Base-by-base conservation (phyloP, 371 early-diverging fungal genomes). In the Capniomyces stellatus region DNA sequence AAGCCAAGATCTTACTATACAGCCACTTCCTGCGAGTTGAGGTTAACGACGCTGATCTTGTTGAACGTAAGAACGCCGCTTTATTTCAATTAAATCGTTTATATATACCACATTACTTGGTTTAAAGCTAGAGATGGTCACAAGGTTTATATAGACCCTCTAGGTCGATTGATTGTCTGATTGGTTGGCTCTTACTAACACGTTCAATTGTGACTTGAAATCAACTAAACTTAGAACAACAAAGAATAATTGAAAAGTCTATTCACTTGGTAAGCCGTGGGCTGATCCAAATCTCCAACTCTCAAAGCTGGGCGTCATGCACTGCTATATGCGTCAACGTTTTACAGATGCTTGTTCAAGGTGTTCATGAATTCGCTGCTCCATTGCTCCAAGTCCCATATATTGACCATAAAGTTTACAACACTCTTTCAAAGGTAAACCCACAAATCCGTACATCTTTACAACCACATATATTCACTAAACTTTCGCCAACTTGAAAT, bases 371-470 rank as follows among this genome's bases (percentile, higher is more conserved):
- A 55, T 70, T 79, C 57, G 83, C 78, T 40, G 73, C 86, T 8
- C 82, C 85, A 25, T 67, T 94, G 22, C 70, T 81, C 53, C 92
- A 93, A 69, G 70, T 97, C 44, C 95, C 95, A 40, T 74, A 78
- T 30, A 65, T 86, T 40, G 64, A 66, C 49, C 64, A 64, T 31
- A 58, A 75, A 19, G 63, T 75, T 51, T 57, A 67, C 57, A 66
- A 64, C 55, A 42, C 54, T 54, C 22, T 63, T 40, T 50, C 50
- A 58, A 56, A 58, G 41, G 30, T 61, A 56, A 39, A 51, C 24
- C 29, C 51, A 13, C 6, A 35, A 35, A n/a, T n/a, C n/a, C n/a
- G n/a, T n/a, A n/a, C n/a, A n/a, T n/a, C n/a, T n/a, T n/a, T n/a
- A n/a, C n/a, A n/a, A n/a, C n/a, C n/a, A n/a, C n/a, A n/a, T n/a